These are phyloP conservation scores for Saccharomyces uvarum DNA, from an alignment of 1,139 yeast species.

Conservation along the genomic window DNA sequence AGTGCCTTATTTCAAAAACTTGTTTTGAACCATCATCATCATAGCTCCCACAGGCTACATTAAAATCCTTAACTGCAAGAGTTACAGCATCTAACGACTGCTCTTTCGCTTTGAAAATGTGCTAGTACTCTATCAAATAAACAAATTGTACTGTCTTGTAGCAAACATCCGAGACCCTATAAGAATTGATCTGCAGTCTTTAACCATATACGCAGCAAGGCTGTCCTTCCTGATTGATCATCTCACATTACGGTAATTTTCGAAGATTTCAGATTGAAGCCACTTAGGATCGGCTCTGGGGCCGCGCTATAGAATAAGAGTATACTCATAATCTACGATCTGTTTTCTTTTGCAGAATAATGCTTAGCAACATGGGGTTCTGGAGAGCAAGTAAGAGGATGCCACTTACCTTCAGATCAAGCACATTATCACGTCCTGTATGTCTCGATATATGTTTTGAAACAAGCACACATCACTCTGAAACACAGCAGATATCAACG, in stretches of 20 bases:
- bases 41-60: background rate
- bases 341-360: background rate
- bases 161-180: constrained; percentile 15
- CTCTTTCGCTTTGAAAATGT: background rate
- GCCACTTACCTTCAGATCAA: background rate
- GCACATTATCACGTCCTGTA: background rate
- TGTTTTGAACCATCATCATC: background rate
- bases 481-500: too few species aligned
- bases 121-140: constrained; percentile 4
- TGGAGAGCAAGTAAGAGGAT: background rate
- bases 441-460: background rate
- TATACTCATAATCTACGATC: constrained; percentile 3
- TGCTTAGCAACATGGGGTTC: background rate
- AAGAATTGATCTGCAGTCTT: constrained; percentile 7
- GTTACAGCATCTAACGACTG: background rate
- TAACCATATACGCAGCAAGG: constrained; percentile 22
- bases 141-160: constrained; percentile 12
- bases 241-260: constrained; percentile 27
- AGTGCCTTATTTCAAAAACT: background rate
- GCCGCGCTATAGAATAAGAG: constrained; percentile 10
- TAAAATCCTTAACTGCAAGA: background rate
- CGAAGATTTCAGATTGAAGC: constrained; percentile 15
- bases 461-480: too few species aligned
- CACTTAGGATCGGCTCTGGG: constrained; percentile 13
- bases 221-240: constrained; percentile 22